Conservation (phyloP, 805 yeast genomes). For the Candida endomychidarum region DNA sequence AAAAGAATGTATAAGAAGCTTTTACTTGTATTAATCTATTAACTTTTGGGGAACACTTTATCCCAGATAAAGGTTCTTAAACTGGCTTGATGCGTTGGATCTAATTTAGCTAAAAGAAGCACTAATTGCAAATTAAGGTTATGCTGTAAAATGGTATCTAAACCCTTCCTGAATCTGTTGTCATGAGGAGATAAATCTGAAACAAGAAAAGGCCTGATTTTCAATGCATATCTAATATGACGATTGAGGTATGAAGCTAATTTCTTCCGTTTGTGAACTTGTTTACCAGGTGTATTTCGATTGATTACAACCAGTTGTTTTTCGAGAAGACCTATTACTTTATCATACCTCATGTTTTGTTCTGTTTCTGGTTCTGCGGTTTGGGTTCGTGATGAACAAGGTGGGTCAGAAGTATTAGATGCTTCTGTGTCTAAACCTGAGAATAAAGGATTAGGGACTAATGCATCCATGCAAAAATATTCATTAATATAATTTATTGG, state of each 20-base stretch:
- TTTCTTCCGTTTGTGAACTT: conserved; percentile 1
- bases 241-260: conserved; percentile 6
- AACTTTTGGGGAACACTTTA: not conserved
- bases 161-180: not conserved
- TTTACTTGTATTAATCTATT: not conserved
- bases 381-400: not conserved
- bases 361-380: not conserved
- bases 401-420: not conserved
- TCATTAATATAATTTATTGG: not conserved
- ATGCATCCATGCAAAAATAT: too few relatives aligned
- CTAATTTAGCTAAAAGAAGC: conserved; percentile 3
- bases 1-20: not conserved
- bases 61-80: not conserved
- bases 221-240: conserved; percentile 2
- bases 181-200: conserved; percentile 2
- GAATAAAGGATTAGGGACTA: too few relatives aligned
- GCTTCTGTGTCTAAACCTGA: not conserved
- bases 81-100: not conserved
- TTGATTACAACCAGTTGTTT: conserved; percentile 1
- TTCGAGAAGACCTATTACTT: not conserved
- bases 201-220: not conserved
- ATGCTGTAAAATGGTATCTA: not conserved
- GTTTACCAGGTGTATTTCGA: not conserved
- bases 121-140: conserved; percentile 5
- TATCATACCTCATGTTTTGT: not conserved